A percentile compares a stretch with the other conserved stretches of the same genome.
phyloP scores from a whole-genome alignment of 352 stramenopile genomes.

The Phytophthora melonis region DNA sequence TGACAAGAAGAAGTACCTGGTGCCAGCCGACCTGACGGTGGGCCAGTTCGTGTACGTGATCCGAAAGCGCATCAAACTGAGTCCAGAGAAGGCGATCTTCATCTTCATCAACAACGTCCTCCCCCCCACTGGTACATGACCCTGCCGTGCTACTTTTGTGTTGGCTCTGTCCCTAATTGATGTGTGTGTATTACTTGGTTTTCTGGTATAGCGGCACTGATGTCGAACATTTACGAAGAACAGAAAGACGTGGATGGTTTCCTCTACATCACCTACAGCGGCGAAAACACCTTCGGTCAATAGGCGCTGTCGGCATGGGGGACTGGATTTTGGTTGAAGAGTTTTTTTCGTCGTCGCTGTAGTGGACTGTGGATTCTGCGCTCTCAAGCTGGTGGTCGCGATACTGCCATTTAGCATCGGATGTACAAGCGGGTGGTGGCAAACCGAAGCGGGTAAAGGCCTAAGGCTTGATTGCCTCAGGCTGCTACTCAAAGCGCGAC shows the following conservation, averaged over 20 bases:
- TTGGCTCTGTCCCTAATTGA: not conserved
- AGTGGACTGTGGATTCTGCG: conserved; percentile 8
- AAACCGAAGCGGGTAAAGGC: conserved; percentile 12
- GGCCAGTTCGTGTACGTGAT: conserved; percentile 99
- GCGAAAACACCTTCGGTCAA: conserved; percentile 99
- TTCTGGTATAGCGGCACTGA: conserved; percentile 88
- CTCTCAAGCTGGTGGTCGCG: conserved; percentile 18
- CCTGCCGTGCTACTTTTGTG: not conserved
- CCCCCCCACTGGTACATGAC: conserved; percentile 91
- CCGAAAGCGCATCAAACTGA: conserved; percentile 99
- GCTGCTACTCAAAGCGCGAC: conserved; percentile 19
- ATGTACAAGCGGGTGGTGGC: conserved; percentile 8
- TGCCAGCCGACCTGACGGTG: conserved; percentile 97
- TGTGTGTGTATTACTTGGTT: too few relatives aligned
- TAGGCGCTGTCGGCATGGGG: conserved; percentile 37
- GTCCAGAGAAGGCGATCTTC: conserved; percentile 97
- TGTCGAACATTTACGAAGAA: conserved; percentile 99
- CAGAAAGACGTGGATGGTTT: conserved; percentile 99
- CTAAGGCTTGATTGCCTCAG: conserved; percentile 12
- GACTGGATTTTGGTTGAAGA: conserved; percentile 51
- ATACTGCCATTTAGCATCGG: conserved; percentile 8
- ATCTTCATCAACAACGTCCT: conserved; percentile 99
- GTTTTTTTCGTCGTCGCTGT: conserved; percentile 36
- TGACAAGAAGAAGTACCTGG: conserved; percentile 99
- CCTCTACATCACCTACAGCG: conserved; percentile 99